These are phyloP conservation scores for Coemansia sp. DNA, from an alignment of 192 early-diverging fungal species.

Conservation along the genomic window DNA sequence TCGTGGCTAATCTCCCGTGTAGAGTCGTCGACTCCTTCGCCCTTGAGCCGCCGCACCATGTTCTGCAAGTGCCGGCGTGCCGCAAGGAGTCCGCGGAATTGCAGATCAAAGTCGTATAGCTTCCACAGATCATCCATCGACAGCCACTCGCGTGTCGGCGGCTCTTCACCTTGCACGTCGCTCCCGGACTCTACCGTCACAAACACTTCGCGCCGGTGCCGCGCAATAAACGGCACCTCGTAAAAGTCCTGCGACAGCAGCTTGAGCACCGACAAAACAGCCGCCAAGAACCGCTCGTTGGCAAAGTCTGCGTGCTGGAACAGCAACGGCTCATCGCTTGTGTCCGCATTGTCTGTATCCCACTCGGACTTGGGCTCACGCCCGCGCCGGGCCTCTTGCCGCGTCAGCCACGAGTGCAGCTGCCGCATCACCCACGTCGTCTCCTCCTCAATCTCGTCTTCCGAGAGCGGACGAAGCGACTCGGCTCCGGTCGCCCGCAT, in stretches of 20 bases:
- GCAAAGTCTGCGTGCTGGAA: slow-evolving; percentile 45
- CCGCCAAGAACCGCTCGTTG: slow-evolving; percentile 52
- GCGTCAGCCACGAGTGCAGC: slow-evolving; percentile 37
- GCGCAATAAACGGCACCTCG: slow-evolving; percentile 91
- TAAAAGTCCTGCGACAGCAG: slow-evolving; percentile 73
- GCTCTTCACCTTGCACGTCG: slow-evolving; percentile 27
- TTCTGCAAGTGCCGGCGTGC: slow-evolving; percentile 59
- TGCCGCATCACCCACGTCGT: slow-evolving; percentile 59
- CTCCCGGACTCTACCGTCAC: slow-evolving; percentile 40
- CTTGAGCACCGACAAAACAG: slow-evolving; percentile 61
- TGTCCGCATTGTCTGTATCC: not conserved
- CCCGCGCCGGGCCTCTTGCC: slow-evolving; percentile 5
- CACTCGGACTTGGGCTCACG: not conserved
- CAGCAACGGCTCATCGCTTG: slow-evolving; percentile 5
- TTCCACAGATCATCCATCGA: slow-evolving; percentile 78
- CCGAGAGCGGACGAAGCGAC: slow-evolving; percentile 47
- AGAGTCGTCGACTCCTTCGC: slow-evolving; percentile 9
- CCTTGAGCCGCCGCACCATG: slow-evolving; percentile 47
- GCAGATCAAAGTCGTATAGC: slow-evolving; percentile 81
- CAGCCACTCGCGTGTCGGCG: slow-evolving; percentile 58
- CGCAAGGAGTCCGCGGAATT: slow-evolving; percentile 70
- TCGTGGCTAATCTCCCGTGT: slow-evolving; percentile 6
- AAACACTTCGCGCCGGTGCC: slow-evolving; percentile 85
- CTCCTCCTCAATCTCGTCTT: slow-evolving; percentile 67
- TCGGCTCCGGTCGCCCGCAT: slow-evolving; percentile 56